Conservation (phyloP, 2,329 filamentous ascomycete genomes). For the Tolypocladium guangdongense region DNA sequence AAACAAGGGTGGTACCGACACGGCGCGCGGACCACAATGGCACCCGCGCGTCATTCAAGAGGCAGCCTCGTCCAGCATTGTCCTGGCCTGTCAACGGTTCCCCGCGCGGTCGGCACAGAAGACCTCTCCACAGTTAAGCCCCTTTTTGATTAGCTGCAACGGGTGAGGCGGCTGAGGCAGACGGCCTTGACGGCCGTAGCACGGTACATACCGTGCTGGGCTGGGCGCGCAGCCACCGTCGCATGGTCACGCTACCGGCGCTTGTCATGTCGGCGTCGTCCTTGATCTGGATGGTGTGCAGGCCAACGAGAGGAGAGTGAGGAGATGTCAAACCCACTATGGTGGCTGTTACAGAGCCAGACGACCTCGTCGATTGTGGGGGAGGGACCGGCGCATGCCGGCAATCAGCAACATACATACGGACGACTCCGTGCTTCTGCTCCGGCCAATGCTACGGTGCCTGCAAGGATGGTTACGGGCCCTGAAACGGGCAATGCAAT, state of each 20-base stretch:
- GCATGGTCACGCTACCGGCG: not conserved
- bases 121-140: not conserved
- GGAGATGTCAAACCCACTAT: not conserved
- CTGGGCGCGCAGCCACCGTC: constrained; percentile 1
- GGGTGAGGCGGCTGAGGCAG: constrained; percentile 2
- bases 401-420: not conserved
- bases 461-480: not conserved
- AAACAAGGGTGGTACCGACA: not conserved
- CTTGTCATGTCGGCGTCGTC: not conserved
- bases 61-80: not conserved
- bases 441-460: not conserved
- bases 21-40: not conserved
- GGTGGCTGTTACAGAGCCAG: not conserved
- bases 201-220: constrained; percentile 3
- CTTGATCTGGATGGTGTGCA: not conserved
- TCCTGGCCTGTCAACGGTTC: not conserved
- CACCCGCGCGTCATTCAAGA: not conserved
- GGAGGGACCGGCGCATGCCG: not conserved
- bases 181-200: not conserved
- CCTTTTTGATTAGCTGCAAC: constrained; percentile 2
- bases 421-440: not conserved
- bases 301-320: not conserved
- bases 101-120: not conserved
- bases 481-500: not conserved
- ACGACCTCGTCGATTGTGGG: not conserved